Conservation (phyloP, 768 basidiomycete genomes). For the Xerocomus potaroensis region DNA sequence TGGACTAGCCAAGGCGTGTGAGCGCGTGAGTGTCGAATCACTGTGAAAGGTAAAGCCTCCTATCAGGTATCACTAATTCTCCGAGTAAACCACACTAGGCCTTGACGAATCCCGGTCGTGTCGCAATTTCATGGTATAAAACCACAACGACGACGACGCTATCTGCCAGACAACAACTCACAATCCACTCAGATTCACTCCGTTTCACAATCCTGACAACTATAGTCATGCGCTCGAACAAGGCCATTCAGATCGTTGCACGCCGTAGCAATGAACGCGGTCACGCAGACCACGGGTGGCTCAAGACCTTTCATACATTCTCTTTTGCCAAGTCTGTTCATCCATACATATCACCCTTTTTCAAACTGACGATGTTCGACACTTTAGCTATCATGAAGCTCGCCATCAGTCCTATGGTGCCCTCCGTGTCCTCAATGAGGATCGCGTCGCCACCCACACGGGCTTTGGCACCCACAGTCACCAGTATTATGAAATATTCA, state of each 20-base stretch:
- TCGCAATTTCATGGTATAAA: too few species aligned
- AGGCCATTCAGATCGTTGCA: slow-evolving; percentile 37
- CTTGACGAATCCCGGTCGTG: too few species aligned
- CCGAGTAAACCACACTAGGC: slow-evolving; percentile 5
- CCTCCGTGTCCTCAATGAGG: slow-evolving; percentile 90
- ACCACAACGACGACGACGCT: background rate
- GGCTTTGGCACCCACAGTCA: slow-evolving; percentile 89
- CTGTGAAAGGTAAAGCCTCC: slow-evolving; percentile 22
- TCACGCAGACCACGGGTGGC: slow-evolving; percentile 77
- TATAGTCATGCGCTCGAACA: slow-evolving; percentile 20
- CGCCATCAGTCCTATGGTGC: slow-evolving; percentile 60
- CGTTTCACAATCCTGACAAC: too few species aligned
- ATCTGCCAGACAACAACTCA: too few species aligned
- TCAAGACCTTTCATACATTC: slow-evolving; percentile 86
- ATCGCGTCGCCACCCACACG: slow-evolving; percentile 67
- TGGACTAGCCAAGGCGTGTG: slow-evolving; percentile 19
- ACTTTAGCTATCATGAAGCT: slow-evolving; percentile 54
- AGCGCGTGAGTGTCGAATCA: slow-evolving; percentile 20
- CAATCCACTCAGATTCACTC: too few species aligned
- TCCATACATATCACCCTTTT: slow-evolving; percentile 14
- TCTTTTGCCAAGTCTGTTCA: slow-evolving; percentile 59
- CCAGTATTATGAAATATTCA: slow-evolving; percentile 88
- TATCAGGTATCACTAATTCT: slow-evolving; percentile 9
- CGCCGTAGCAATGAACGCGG: slow-evolving; percentile 64
- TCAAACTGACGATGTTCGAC: slow-evolving; percentile 3